Evolutionary conservation across 2,329 filamentous ascomycete genomes (phyloP), one percentile per base, ranked within the genome.

Genomic region (Penicillium sp.): DNA sequence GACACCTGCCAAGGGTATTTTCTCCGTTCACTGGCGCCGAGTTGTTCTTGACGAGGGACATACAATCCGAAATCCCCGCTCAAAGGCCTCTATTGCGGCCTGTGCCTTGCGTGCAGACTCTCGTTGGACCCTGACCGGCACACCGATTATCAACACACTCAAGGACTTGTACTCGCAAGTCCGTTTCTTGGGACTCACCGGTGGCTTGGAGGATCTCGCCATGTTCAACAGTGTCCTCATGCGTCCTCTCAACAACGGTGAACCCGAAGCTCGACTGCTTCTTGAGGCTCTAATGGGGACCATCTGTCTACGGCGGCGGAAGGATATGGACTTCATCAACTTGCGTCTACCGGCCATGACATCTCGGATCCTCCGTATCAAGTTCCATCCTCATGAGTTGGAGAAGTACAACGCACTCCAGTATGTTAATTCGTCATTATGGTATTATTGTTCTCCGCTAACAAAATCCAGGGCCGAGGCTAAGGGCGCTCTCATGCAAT

Each of bases 271-370:
- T 10, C 82, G 81, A 39, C 67, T 77, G 9, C 71, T 91, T 3
- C 75, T 94, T 3, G 86, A 91, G 60, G 77, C 81, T 4, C 75
- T 95, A 36, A 90, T 95, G 81, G 76, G 77, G n/a, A 82, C 86
- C 14, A 78, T 95, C 38, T 93, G 87, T 58, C 74, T 95, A 18
- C 80, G 89, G 29, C 81, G 89, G 29, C 85, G 83, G 66, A 95
- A 95, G 65, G 84, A 91, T 46, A 95, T 95, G 89, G 77, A 78
- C 4, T 95, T 94, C 60, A 79, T 95, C 42, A 87, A 95, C 55
- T 73, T 95, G 16, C 85, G 82, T 51, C 75, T 95, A 7, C 89
- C 89, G 0, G 74, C 82, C 11, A 82, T 94, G 60, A 84, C 82
- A 1, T 88, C 91, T 61, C 89, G 85, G 55, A 75, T 93, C 5